phyloP scores from a whole-genome alignment of 257 asterid genomes.

The Solanum pinnatisectum region DNA sequence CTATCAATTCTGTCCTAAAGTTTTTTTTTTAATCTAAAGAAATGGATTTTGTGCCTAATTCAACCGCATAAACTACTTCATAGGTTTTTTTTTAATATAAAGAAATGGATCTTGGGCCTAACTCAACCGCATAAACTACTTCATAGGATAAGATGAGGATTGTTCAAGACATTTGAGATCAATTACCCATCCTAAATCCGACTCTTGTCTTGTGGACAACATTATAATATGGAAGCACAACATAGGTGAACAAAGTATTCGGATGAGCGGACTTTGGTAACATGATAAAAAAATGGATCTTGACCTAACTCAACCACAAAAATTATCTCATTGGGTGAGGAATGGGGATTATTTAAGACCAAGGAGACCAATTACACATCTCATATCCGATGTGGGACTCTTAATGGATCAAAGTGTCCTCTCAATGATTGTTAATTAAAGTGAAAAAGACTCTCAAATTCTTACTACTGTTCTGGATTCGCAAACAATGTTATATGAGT shows the following conservation, averaged over 20 bases:
- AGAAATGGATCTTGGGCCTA: too few species aligned
- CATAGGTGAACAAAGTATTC: background rate
- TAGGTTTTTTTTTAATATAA: background rate
- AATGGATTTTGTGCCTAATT: background rate
- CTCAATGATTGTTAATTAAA: background rate
- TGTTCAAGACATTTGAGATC: background rate
- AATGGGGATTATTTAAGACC: background rate
- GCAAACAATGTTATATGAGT: background rate
- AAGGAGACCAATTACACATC: background rate
- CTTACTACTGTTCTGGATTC: background rate
- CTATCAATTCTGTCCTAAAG: background rate
- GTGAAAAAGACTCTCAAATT: background rate
- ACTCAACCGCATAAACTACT: too few species aligned
- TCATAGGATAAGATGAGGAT: background rate
- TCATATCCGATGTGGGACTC: background rate
- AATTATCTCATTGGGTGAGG: background rate
- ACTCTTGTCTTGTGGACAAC: too few species aligned
- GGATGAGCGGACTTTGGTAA: background rate
- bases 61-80: background rate
- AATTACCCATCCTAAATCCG: background rate
- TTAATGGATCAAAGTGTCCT: background rate
- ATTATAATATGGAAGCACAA: background rate
- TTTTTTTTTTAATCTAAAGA: too few species aligned
- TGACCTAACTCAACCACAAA: background rate
- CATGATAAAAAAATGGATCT: background rate